Base-by-base conservation (phyloP, 257 asterid genomes). In the Euphrasia confusa region DNA sequence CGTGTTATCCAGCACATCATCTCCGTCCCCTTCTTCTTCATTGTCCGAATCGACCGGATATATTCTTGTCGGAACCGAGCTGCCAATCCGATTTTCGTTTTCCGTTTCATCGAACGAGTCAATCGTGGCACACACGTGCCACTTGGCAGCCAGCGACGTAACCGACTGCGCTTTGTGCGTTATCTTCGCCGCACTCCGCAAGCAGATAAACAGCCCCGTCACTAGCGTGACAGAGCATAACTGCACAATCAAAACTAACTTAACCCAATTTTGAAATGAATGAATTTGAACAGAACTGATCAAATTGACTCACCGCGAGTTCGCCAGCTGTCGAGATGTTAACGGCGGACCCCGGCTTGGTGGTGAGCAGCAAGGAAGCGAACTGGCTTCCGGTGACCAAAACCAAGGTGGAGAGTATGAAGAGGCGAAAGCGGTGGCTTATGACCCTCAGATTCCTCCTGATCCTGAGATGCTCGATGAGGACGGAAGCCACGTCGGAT, bases 21-120 rank as follows among this genome's bases (percentile, higher is more conserved):
- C 95, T 33, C 85, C 98, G 40, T 91, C 95, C 13, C 86, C 98
- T 80, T 86, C 98, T 80, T 86, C 98, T 60, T 91, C 97, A 17
- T 60, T 74, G 40, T 89, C 96, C 0, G 77, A 60, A 44, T 85
- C 94, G 48, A 58, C 65, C 17, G 72, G 65, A 69, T 28, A 64
- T 17, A 61, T 64, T n/a, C 61, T 64, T 2, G 61, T 18, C 56
- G 32, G 67, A 58, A 77, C 75, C 1, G 84, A 50, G 26, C 48
- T 15, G 26, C 48, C 17, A 48, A 68, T 68, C 74, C 63, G 84
- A 63, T 75, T 54, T 2, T 14, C 87, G 7, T 61, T 73, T 0
- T 72, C 72, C 15, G 71, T 42, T 7, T 74, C 86, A 70, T 85
- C 94, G 7, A 83, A 78, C 1, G 89, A 66, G 55, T 72, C 76